phyloP scores from a whole-genome alignment of 2,329 filamentous ascomycete genomes.

The Trichoderma lentiforme region DNA sequence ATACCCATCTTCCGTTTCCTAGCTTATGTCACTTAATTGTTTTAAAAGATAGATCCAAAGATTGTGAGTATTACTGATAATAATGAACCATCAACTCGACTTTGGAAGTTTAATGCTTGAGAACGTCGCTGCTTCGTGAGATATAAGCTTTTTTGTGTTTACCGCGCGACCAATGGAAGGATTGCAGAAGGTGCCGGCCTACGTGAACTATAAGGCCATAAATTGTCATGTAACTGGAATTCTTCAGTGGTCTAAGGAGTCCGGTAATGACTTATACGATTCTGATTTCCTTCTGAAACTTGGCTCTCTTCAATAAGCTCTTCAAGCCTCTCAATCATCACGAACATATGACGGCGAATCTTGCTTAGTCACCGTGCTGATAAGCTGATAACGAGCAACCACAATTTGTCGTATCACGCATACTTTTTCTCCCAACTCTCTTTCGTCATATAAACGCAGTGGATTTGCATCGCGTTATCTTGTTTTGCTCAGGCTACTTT shows the following conservation, averaged over 20 bases:
- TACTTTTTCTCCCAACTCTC: neutral
- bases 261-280: neutral
- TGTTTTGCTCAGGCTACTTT: neutral
- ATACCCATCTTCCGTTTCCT: neutral
- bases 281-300: neutral
- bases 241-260: neutral
- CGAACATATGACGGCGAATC: neutral
- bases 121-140: too few species aligned
- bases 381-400: slow-evolving; percentile 3
- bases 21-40: neutral
- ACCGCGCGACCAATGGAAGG: too few species aligned
- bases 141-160: too few species aligned
- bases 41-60: neutral
- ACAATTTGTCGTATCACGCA: neutral
- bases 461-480: neutral
- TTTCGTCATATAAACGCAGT: neutral
- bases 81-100: neutral
- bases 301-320: neutral
- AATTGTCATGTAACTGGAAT: neutral
- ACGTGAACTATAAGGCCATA: neutral
- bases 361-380: neutral
- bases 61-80: neutral
- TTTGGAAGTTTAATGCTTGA: neutral
- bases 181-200: neutral
- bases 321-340: neutral